Base-by-base conservation (phyloP, 176 grass and related monocot genomes). In the Secale cereale region DNA sequence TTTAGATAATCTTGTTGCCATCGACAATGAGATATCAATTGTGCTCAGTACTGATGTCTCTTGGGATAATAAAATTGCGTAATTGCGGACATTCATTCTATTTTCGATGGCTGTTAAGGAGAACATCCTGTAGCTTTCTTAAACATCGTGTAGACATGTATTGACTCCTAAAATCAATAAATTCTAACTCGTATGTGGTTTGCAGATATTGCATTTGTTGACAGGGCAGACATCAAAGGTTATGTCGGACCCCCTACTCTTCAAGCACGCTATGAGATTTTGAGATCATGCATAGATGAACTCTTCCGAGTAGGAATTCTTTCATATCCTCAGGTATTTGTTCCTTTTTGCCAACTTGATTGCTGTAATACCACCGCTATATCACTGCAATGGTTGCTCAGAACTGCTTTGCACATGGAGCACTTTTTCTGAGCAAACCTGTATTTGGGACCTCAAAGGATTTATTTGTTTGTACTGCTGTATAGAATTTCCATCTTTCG, bases 171-270 rank as follows among this genome's bases (percentile, higher is more conserved):
- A 48, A 83, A 75, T 22, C 41, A 56, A 46, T 35, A 79, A 80
- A 78, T 83, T 8, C 70, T 93, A 76, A 91, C 59, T 79, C 15
- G 67, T 75, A 25, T 83, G 52, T 89, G 83, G 71, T 84, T 85
- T 91, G 87, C 88, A 97, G 88, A 97, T 94, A 94, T 94, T 89
- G 94, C 94, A 32, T 97, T 97, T 89, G 94, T 97, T 87, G 94
- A 92, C 70, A 93, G 97, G 82, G 97, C 97, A 86, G 97, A 99
- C 50, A 99, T 99, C 86, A 99, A 99, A 72, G 97, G 94, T 86
- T 99, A 99, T 65, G 94, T 99, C 12, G 97, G 97, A 31, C 97
- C 97, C 6, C 97, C 97, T 67, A 92, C 86, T 43, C 78, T 99
- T 81, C 83, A 94, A 85, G 94, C 97, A 86, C 88, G 97, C 79